Conservation (phyloP, 1,284 basidiomycete species). For the Trichosporon asahii region DNA sequence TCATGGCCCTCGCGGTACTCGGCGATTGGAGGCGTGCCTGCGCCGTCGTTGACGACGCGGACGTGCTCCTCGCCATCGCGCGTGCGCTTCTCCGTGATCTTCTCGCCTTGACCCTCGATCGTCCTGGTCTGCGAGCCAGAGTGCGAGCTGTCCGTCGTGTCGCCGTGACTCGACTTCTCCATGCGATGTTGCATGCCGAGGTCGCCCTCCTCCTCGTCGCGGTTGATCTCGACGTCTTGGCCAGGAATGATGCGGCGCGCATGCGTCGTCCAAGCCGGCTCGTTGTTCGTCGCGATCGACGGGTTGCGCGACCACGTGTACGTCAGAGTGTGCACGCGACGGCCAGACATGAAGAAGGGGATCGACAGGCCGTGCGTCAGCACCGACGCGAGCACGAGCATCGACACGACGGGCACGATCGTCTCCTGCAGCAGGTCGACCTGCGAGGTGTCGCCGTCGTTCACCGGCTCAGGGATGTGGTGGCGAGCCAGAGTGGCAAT, state of each 20-base stretch:
- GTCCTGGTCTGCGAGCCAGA: constrained; percentile 25
- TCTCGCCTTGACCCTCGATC: background rate
- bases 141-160: constrained; percentile 41
- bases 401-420: constrained; percentile 85
- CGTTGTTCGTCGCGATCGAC: constrained; percentile 55
- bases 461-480: constrained; percentile 60
- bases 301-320: constrained; percentile 76
- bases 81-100: background rate
- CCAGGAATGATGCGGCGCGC: constrained; percentile 63
- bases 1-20: constrained; percentile 71
- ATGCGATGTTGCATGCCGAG: constrained; percentile 27
- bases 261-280: constrained; percentile 72
- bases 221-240: constrained; percentile 76
- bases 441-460: constrained; percentile 57
- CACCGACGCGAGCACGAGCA: constrained; percentile 85
- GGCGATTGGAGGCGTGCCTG: constrained; percentile 42
- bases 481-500: constrained; percentile 79
- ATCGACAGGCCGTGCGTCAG: constrained; percentile 89
- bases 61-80: constrained; percentile 13
- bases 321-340: constrained; percentile 79
- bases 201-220: constrained; percentile 58
- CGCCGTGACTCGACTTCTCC: constrained; percentile 27
- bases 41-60: constrained; percentile 27
- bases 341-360: constrained; percentile 83
- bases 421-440: constrained; percentile 65